These are phyloP conservation scores for Neurospora sp. DNA, from an alignment of 495 filamentous ascomycete species.

Conservation along the genomic window DNA sequence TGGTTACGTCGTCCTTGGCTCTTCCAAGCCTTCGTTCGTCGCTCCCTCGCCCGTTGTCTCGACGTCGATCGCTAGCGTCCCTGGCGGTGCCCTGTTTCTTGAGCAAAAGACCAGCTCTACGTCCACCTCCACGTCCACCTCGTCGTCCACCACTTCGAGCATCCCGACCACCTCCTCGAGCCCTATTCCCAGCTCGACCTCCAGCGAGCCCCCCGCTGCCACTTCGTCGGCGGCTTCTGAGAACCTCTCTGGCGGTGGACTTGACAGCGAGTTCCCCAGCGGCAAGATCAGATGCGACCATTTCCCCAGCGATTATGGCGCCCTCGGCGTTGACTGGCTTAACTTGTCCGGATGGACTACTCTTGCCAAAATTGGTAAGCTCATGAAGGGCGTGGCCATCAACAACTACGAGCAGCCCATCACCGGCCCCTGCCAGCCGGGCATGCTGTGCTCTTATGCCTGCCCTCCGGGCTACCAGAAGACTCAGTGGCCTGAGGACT, in stretches of 20 bases:
- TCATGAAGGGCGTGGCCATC: slow-evolving; percentile 25
- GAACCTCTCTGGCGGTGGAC: slow-evolving; percentile 29
- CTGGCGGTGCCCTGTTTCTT: slow-evolving; percentile 24
- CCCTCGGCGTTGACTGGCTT: slow-evolving; percentile 59
- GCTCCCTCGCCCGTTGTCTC: slow-evolving; percentile 23
- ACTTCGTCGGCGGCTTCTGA: slow-evolving; percentile 12
- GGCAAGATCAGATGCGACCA: slow-evolving; percentile 57
- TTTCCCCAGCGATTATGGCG: slow-evolving; percentile 81
- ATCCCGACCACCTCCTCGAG: slow-evolving; percentile 14
- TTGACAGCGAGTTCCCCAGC: slow-evolving; percentile 67
- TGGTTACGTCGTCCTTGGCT: slow-evolving; percentile 39
- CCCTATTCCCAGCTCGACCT: slow-evolving; percentile 11
- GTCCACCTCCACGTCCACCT: slow-evolving; percentile 3
- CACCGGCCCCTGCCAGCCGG: slow-evolving; percentile 48
- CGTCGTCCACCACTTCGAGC: slow-evolving; percentile 8
- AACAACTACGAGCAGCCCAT: slow-evolving; percentile 55
- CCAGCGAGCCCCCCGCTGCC: slow-evolving; percentile 7
- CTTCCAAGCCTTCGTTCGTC: slow-evolving; percentile 33
- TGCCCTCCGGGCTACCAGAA: slow-evolving; percentile 90
- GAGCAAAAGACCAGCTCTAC: slow-evolving; percentile 17
- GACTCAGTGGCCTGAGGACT: slow-evolving; percentile 70
- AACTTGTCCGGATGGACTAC: slow-evolving; percentile 69
- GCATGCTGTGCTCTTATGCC: slow-evolving; percentile 81
- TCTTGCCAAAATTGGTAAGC: slow-evolving; percentile 50
- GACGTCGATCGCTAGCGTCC: slow-evolving; percentile 12